Percentiles rank a stretch among this genome's conserved stretches.
Conservation (phyloP, 208 protist species). For the Acanthamoeba castellanii region DNA sequence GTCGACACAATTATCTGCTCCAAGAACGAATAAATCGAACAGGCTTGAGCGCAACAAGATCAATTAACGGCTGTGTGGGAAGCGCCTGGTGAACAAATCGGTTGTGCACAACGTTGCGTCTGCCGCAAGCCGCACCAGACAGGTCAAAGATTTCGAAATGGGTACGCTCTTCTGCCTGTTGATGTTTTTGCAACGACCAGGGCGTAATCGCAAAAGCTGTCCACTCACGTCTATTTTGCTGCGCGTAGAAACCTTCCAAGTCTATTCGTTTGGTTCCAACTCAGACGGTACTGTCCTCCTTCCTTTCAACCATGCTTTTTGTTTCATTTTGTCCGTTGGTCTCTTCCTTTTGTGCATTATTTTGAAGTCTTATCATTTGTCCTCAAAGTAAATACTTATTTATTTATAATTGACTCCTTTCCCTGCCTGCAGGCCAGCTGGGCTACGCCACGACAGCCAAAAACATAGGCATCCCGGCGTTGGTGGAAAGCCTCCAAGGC, state of each 20-base stretch:
- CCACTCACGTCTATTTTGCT: neutral
- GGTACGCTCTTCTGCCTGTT: too few relatives aligned
- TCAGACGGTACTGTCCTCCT: neutral
- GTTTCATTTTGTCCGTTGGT: neutral
- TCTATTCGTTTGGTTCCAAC: slow-evolving; percentile 11
- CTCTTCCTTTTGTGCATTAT: too few relatives aligned
- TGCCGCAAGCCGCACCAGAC: too few relatives aligned
- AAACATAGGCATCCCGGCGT: neutral
- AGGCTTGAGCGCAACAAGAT: neutral
- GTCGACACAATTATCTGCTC: too few relatives aligned
- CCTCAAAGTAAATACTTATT: neutral
- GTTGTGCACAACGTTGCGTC: too few relatives aligned
- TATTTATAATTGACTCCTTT: neutral
- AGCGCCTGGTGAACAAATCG: neutral
- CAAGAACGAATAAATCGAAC: neutral
- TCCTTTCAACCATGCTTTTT: neutral
- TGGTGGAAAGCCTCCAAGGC: slow-evolving; percentile 35
- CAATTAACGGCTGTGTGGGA: too few relatives aligned
- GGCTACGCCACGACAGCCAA: neutral
- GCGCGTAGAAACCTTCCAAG: slow-evolving; percentile 6
- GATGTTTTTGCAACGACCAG: too few relatives aligned
- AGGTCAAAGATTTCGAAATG: too few relatives aligned
- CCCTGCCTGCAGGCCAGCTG: neutral
- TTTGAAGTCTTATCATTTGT: too few relatives aligned
- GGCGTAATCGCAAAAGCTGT: too few relatives aligned